A percentile compares a stretch with the other conserved stretches of the same genome.
Conservation (phyloP, 495 filamentous ascomycete genomes). For the Trichoderma virens region DNA sequence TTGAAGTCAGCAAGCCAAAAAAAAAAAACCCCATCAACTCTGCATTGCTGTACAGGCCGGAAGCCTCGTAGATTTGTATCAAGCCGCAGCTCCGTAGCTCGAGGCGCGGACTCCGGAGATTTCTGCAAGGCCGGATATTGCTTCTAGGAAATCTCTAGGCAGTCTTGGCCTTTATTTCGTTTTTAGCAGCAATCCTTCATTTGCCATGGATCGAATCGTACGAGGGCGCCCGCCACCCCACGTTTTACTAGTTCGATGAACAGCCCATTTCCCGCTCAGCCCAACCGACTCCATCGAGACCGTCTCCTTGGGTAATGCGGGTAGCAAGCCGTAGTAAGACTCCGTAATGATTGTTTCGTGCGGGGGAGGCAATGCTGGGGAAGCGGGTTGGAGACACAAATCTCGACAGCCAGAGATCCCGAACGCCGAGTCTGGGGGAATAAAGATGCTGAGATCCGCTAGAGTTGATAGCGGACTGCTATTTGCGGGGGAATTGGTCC, state of each 20-base stretch:
- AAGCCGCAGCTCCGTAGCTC: too few relatives aligned
- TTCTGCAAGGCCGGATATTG: not conserved
- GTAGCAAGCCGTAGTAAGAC: not conserved
- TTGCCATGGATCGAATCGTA: not conserved
- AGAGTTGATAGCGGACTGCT: not conserved
- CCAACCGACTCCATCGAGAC: constrained; percentile 1
- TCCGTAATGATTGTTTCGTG: not conserved
- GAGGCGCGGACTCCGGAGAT: too few relatives aligned
- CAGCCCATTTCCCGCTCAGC: constrained; percentile 7
- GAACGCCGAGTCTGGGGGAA: constrained; percentile 6
- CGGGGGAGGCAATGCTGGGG: not conserved
- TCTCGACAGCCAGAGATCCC: not conserved
- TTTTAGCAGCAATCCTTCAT: not conserved
- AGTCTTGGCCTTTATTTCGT: not conserved
- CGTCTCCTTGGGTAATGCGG: constrained; percentile 1
- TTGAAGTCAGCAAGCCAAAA: not conserved
- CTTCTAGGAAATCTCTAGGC: not conserved
- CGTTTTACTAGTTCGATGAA: constrained; percentile 3
- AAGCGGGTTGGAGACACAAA: not conserved
- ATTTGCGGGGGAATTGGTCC: not conserved
- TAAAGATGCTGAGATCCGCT: not conserved
- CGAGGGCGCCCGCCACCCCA: constrained; percentile 1
- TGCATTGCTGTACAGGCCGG: not conserved
- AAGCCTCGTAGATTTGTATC: too few relatives aligned
- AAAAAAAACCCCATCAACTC: not conserved